A percentile compares a stretch with the other conserved stretches of the same genome.
phyloP scores from a whole-genome alignment of 371 early-diverging fungal species.

The Lichtheimia ramosa region DNA sequence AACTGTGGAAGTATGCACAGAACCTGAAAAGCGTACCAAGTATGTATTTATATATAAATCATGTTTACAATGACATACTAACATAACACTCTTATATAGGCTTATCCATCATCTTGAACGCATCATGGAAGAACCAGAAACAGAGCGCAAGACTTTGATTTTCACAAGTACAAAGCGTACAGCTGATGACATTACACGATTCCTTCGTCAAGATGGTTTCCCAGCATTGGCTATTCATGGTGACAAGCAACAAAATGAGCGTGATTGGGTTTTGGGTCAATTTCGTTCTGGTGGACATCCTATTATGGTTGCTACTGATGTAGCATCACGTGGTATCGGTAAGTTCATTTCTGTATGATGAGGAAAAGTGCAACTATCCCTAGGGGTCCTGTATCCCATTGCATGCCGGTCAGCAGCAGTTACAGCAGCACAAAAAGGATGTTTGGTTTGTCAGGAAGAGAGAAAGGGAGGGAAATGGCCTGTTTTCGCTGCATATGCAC shows the following conservation, averaged over 20 bases:
- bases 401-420: slow-evolving; percentile 6
- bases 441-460: slow-evolving; percentile 1
- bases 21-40: slow-evolving; percentile 86
- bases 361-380: slow-evolving; percentile 13
- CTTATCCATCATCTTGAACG: slow-evolving; percentile 73
- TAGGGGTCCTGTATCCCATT: slow-evolving; percentile 1
- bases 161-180: slow-evolving; percentile 98
- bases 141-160: slow-evolving; percentile 86
- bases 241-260: slow-evolving; percentile 97
- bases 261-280: slow-evolving; percentile 96
- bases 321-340: slow-evolving; percentile 99
- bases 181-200: slow-evolving; percentile 95
- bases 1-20: slow-evolving; percentile 86
- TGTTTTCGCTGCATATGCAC: too few relatives aligned
- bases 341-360: slow-evolving; percentile 36
- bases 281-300: slow-evolving; percentile 89
- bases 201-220: slow-evolving; percentile 93
- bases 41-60: slow-evolving; percentile 17
- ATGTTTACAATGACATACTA: not conserved
- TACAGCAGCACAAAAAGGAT: too few relatives aligned
- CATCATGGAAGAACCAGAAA: slow-evolving; percentile 75
- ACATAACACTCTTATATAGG: slow-evolving; percentile 15
- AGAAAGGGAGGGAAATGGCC: too few relatives aligned
- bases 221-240: slow-evolving; percentile 98
- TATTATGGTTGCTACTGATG: slow-evolving; percentile 99